Evolutionary conservation across 2,329 filamentous ascomycete genomes (phyloP), one percentile per base, ranked within the genome.

Genomic region (Monosporascus ibericus): DNA sequence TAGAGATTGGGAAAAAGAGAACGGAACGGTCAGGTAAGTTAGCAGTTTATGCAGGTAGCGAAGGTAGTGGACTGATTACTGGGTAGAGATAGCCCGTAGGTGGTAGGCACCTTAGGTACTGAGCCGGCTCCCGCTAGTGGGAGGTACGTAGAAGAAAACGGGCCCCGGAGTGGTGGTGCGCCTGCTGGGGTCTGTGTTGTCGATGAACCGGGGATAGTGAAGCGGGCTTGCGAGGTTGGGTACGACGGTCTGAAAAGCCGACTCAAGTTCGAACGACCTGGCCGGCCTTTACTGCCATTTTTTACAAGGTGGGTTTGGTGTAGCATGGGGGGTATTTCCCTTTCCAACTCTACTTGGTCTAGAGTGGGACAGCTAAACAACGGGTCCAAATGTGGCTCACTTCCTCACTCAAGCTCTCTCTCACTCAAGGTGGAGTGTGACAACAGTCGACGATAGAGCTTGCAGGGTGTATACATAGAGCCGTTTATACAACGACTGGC

Each of bases 1-100:
- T 57, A 52, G 50, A 57, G 51, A 55, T 52, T 53, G 47, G 49
- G 53, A 53, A 49, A 51, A 50, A 54, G 25, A 24, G 25, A 24
- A 46, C 42, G 42, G 42, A 27, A 46, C 42, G 42, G 42, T 46
- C 30, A 24, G 42, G 54, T 51, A 50, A 53, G 51, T 55, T 54
- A 53, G 55, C 22, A 27, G 42, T 46, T 46, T 46, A 46, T 46
- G 42, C 42, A 46, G 42, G 42, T n/a, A 46, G 42, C 14, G 9
- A 14, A 34, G 30, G 30, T 11, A 34, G 30, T 34, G 9, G 30
- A 34, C 30, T 30, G 38, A 39, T 39, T 44, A 44, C 40, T 24
- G 40, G 22, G n/a, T 44, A 44, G 42, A 27, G 42, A 46, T 46
- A 46, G 42, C n/a, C 22, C 15, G 14, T 46, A n/a, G 20, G 20